Percentiles rank a stretch among this genome's conserved stretches.
Conservation (phyloP, 2,329 filamentous ascomycete genomes). For the Xylariomycetidae sp. region DNA sequence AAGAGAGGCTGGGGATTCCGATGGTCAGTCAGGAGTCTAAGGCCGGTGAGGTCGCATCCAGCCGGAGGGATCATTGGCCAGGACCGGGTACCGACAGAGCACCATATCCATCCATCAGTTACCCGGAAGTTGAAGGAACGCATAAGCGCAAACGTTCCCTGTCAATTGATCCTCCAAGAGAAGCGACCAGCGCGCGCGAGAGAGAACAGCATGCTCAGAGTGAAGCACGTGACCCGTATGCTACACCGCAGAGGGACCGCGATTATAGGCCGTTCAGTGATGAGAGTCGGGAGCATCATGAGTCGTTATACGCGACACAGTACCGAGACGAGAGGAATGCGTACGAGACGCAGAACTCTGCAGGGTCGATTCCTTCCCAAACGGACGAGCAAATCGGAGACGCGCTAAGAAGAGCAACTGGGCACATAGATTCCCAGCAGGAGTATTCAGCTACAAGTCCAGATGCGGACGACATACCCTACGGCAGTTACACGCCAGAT, state of each 20-base stretch:
- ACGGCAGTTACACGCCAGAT: slow-evolving; percentile 40
- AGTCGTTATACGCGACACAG: slow-evolving; percentile 46
- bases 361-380: slow-evolving; percentile 39
- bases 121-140: slow-evolving; percentile 42
- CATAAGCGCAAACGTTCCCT: slow-evolving; percentile 68
- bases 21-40: slow-evolving; percentile 20
- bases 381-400: slow-evolving; percentile 47
- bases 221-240: slow-evolving; percentile 39
- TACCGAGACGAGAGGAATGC: slow-evolving; percentile 42
- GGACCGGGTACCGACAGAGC: slow-evolving; percentile 36
- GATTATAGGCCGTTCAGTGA: slow-evolving; percentile 40
- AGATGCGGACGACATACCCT: slow-evolving; percentile 48
- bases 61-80: slow-evolving; percentile 37
- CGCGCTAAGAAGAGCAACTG: slow-evolving; percentile 37
- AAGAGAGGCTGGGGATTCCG: slow-evolving; percentile 20
- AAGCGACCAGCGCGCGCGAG: slow-evolving; percentile 23
- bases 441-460: slow-evolving; percentile 51
- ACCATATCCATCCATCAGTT: slow-evolving; percentile 34
- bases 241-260: slow-evolving; percentile 37
- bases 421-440: slow-evolving; percentile 39
- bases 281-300: slow-evolving; percentile 41
- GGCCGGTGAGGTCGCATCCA: slow-evolving; percentile 19
- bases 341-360: slow-evolving; percentile 42
- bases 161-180: slow-evolving; percentile 48
- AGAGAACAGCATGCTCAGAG: slow-evolving; percentile 30